A percentile compares a stretch with the other conserved stretches of the same genome.
Evolutionary conservation across 2,329 filamentous ascomycete species (phyloP).

Genomic region (Periconia sp.): DNA sequence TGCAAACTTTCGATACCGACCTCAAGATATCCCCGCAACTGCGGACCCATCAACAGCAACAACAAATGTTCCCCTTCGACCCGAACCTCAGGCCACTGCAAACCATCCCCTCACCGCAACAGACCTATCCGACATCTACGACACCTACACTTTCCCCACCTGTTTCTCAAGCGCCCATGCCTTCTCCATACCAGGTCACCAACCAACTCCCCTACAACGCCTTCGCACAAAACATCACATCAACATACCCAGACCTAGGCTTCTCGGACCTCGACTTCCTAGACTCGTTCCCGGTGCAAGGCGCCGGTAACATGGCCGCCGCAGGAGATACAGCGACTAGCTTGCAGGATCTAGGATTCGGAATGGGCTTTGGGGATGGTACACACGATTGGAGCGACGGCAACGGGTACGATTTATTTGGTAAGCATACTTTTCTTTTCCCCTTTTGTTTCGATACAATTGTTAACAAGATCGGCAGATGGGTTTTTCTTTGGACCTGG

Average conservation of each 20-base stretch:
- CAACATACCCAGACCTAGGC: constrained; percentile 38
- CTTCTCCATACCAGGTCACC: constrained; percentile 36
- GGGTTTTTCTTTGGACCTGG: constrained; percentile 30
- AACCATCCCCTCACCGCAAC: constrained; percentile 22
- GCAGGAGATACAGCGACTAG: constrained; percentile 53
- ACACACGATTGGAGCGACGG: constrained; percentile 64
- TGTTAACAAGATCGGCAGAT: too few relatives aligned
- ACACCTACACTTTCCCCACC: constrained; percentile 25
- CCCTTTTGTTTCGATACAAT: too few relatives aligned
- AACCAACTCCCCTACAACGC: constrained; percentile 37
- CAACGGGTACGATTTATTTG: constrained; percentile 61
- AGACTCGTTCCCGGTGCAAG: constrained; percentile 53
- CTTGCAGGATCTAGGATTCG: constrained; percentile 66
- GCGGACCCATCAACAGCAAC: constrained; percentile 22
- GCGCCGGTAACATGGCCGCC: constrained; percentile 10
- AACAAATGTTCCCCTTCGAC: constrained; percentile 15
- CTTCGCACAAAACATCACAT: constrained; percentile 34
- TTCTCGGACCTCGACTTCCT: constrained; percentile 62
- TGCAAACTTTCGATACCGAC: constrained; percentile 28
- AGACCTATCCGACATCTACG: constrained; percentile 23
- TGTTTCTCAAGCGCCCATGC: constrained; percentile 21
- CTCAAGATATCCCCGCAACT: constrained; percentile 18
- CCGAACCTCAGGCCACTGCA: constrained; percentile 12
- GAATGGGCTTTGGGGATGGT: constrained; percentile 49
- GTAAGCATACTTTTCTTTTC: too few relatives aligned